Evolutionary conservation across 352 stramenopile species (phyloP).

Genomic region (Phytophthora boehmeriae): DNA sequence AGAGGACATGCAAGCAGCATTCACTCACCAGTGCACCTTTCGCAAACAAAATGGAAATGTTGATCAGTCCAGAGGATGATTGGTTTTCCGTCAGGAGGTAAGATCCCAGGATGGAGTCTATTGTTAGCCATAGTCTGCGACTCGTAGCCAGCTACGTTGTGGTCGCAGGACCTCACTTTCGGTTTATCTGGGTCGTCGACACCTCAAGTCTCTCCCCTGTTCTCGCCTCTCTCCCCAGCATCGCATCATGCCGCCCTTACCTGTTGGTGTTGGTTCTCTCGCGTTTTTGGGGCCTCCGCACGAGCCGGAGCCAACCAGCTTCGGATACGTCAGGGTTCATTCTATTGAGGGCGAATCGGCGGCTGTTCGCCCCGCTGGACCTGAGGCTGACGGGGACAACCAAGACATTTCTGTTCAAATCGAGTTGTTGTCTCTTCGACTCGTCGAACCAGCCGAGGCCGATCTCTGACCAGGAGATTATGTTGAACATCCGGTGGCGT

Average conservation of each 20-base stretch:
- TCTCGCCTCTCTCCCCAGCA: background rate
- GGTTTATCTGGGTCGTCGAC: no score
- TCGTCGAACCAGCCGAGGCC: background rate
- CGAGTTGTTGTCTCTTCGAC: background rate
- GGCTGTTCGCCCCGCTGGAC: background rate
- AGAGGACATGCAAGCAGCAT: no score
- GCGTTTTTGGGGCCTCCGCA: background rate
- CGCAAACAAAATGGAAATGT: no score
- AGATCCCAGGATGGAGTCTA: no score
- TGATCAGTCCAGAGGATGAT: no score
- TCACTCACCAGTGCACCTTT: no score
- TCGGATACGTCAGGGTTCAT: background rate
- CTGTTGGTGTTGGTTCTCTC: background rate
- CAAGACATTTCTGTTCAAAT: background rate
- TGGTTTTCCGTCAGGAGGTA: no score
- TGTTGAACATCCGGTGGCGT: background rate
- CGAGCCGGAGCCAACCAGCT: background rate
- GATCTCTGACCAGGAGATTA: background rate
- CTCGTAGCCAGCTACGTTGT: no score
- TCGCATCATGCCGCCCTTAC: background rate
- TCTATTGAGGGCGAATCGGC: background rate
- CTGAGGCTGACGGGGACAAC: background rate
- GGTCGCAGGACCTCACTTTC: no score
- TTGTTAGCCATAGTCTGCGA: no score
- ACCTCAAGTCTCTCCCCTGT: background rate